Conservation (phyloP, 208 protist species). For the Trichomonas gallinae region DNA sequence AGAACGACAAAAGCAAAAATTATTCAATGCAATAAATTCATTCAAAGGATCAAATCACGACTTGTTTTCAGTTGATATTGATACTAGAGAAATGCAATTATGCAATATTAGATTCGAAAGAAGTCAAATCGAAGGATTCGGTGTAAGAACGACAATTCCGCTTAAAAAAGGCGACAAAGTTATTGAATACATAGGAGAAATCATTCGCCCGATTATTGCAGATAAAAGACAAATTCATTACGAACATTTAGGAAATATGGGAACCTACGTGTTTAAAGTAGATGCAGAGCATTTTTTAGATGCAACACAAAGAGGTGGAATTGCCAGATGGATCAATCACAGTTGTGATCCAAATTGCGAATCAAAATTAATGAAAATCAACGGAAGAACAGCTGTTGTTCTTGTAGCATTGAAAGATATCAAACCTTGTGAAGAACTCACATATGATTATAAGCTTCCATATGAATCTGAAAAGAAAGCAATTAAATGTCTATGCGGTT, state of each 20-base stretch:
- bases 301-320: slow-evolving; percentile 21
- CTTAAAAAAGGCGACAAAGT: slow-evolving; percentile 26
- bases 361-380: neutral
- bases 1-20: neutral
- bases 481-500: slow-evolving; percentile 25
- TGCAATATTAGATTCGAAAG: neutral
- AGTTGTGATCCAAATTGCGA: slow-evolving; percentile 34
- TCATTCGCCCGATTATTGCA: slow-evolving; percentile 1
- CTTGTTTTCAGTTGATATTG: neutral
- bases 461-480: slow-evolving; percentile 22
- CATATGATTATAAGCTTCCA: slow-evolving; percentile 29
- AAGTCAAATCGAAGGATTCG: slow-evolving; percentile 17
- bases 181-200: slow-evolving; percentile 36
- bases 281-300: slow-evolving; percentile 26
- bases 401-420: slow-evolving; percentile 3
- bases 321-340: slow-evolving; percentile 33
- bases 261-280: slow-evolving; percentile 29
- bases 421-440: slow-evolving; percentile 24
- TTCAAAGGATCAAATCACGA: neutral
- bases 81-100: neutral
- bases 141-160: slow-evolving; percentile 9
- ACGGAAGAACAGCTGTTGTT: neutral
- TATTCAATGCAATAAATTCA: neutral
- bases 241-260: neutral
- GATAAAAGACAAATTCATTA: slow-evolving; percentile 10